phyloP scores from a whole-genome alignment of 2,329 filamentous ascomycete genomes.

The Diplodia scrobiculata region DNA sequence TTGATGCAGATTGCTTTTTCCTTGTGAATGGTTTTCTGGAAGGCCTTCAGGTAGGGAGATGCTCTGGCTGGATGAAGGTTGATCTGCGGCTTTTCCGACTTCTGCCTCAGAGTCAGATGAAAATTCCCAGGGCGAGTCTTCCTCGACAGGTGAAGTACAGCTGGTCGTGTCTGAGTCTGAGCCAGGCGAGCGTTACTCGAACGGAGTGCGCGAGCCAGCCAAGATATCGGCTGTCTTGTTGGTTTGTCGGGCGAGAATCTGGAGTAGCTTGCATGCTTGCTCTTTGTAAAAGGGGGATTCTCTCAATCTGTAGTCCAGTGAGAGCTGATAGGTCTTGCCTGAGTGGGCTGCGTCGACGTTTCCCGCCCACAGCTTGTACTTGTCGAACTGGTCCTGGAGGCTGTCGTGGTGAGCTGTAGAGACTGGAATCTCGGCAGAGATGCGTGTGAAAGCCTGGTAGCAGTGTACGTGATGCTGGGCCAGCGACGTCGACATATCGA shows the following conservation, averaged over 20 bases:
- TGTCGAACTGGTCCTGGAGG: constrained; percentile 32
- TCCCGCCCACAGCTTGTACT: constrained; percentile 32
- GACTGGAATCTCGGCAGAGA: background rate
- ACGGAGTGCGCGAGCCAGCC: background rate
- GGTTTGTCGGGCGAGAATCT: background rate
- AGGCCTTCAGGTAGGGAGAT: background rate
- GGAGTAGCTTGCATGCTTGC: constrained; percentile 12
- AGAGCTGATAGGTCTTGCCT: constrained; percentile 19
- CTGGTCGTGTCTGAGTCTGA: background rate
- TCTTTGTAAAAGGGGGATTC: constrained; percentile 33
- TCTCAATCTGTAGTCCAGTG: constrained; percentile 33
- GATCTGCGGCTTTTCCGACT: background rate
- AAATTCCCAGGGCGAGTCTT: background rate
- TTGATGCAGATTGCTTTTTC: background rate
- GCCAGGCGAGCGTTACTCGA: background rate
- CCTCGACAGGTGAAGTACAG: background rate
- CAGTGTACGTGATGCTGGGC: constrained; percentile 17
- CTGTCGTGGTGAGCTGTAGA: no score
- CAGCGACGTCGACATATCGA: background rate
- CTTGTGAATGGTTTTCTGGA: background rate
- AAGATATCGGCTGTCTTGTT: background rate
- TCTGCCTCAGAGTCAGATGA: background rate
- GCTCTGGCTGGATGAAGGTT: no score
- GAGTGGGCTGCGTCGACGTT: constrained; percentile 33
- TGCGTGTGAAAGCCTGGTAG: constrained; percentile 9